A percentile compares a stretch with the other conserved stretches of the same genome.
phyloP scores from a whole-genome alignment of 2,329 filamentous ascomycete species.

The Pyrenophora tritici-repentis region DNA sequence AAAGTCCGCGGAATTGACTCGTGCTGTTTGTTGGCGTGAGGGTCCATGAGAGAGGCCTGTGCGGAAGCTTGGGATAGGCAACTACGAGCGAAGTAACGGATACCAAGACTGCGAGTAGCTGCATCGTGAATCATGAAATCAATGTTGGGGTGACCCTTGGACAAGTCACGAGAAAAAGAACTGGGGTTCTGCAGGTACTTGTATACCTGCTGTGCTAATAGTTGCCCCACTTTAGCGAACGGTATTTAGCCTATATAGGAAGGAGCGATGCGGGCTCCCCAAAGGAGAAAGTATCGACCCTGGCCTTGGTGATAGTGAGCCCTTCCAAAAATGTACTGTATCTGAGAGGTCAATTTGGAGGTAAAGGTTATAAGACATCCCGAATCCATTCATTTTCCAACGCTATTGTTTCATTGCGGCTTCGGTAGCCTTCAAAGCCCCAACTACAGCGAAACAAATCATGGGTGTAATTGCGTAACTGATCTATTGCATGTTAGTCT shows the following conservation, averaged over 20 bases:
- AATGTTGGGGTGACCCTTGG: too few species aligned
- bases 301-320: too few species aligned
- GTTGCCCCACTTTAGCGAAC: too few species aligned
- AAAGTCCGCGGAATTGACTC: slow-evolving; percentile 35
- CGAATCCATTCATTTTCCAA: too few species aligned
- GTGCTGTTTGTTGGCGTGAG: slow-evolving; percentile 32
- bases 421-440: slow-evolving; percentile 46
- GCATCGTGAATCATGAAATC: background rate
- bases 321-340: too few species aligned
- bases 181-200: too few species aligned
- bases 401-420: slow-evolving; percentile 13
- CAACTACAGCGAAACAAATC: slow-evolving; percentile 53
- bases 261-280: too few species aligned
- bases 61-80: background rate
- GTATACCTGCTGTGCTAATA: too few species aligned
- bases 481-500: slow-evolving; percentile 33
- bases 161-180: too few species aligned
- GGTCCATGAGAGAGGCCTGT: slow-evolving; percentile 19
- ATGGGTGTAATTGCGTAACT: slow-evolving; percentile 52
- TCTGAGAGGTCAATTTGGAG: too few species aligned
- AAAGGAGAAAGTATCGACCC: background rate
- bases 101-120: background rate
- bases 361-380: too few species aligned
- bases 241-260: too few species aligned
- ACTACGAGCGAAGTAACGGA: background rate